A percentile compares a stretch with the other conserved stretches of the same genome.
These are phyloP conservation scores for Pirum gemmata DNA, from an alignment of 78 protist genomes.

Conservation along the genomic window DNA sequence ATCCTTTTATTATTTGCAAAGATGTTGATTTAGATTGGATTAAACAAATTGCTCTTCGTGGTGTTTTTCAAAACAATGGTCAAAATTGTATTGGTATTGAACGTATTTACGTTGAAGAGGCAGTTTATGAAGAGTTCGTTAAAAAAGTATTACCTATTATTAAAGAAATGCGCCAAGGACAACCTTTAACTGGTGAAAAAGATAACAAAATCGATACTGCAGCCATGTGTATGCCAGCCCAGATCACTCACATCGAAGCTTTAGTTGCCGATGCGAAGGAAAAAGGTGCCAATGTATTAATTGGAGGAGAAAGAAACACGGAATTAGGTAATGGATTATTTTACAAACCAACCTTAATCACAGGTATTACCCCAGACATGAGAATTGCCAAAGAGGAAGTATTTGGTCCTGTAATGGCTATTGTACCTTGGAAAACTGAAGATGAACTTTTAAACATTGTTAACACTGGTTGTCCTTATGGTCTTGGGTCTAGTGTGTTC, in stretches of 20 bases:
- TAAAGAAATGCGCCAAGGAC: constrained; percentile 51
- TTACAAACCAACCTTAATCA: constrained; percentile 56
- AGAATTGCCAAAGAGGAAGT: constrained; percentile 52
- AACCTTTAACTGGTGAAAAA: constrained; percentile 53
- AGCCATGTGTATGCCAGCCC: constrained; percentile 67
- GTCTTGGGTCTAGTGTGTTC: constrained; percentile 68
- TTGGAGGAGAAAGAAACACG: constrained; percentile 53
- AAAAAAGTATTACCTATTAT: background rate
- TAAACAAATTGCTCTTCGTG: constrained; percentile 40
- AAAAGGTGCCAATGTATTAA: constrained; percentile 60
- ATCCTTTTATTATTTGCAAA: constrained; percentile 67
- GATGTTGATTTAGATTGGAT: constrained; percentile 47
- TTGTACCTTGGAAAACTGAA: constrained; percentile 22
- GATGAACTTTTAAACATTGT: constrained; percentile 51
- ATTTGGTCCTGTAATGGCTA: constrained; percentile 68
- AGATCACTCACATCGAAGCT: constrained; percentile 56
- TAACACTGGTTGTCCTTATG: constrained; percentile 51
- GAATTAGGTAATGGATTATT: constrained; percentile 49
- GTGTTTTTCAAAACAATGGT: constrained; percentile 59
- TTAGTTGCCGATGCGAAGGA: constrained; percentile 56
- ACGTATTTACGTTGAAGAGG: constrained; percentile 58
- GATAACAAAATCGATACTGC: constrained; percentile 61
- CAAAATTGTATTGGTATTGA: constrained; percentile 49
- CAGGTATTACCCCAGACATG: constrained; percentile 52
- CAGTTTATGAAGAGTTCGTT: constrained; percentile 59